phyloP scores from a whole-genome alignment of 225 moss, liverwort and hornwort genomes.

The Physcomitrium patens region DNA sequence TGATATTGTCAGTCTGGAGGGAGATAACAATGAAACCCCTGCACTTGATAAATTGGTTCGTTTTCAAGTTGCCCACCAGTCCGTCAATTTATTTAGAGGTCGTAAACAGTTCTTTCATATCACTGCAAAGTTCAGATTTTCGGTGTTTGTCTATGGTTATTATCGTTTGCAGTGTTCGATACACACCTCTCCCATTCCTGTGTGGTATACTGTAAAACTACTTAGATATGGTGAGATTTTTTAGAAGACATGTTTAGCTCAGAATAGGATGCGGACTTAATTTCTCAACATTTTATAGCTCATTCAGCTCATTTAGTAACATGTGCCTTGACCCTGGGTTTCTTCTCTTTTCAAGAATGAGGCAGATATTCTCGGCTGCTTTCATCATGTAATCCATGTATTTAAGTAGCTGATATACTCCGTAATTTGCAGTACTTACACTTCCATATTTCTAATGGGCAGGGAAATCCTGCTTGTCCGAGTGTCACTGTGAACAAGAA shows the following conservation, averaged over 20 bases:
- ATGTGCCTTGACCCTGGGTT: neutral
- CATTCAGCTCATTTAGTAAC: neutral
- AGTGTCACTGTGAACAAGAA: constrained; percentile 80
- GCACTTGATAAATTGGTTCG: constrained; percentile 71
- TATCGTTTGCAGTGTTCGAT: constrained; percentile 23
- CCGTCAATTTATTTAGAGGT: neutral
- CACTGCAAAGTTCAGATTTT: neutral
- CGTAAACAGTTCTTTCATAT: constrained; percentile 3
- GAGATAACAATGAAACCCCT: constrained; percentile 51
- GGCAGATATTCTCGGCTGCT: constrained; percentile 11
- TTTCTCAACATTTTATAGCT: constrained; percentile 6
- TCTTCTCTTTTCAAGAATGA: constrained; percentile 14
- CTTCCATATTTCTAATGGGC: constrained; percentile 33
- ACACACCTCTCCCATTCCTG: constrained; percentile 4
- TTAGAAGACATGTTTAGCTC: constrained; percentile 15
- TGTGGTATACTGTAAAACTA: neutral
- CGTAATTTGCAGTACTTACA: constrained; percentile 3
- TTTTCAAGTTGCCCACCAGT: constrained; percentile 22
- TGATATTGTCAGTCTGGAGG: constrained; percentile 57
- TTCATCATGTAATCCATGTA: constrained; percentile 18
- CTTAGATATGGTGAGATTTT: constrained; percentile 12
- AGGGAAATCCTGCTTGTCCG: constrained; percentile 68
- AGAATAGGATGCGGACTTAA: constrained; percentile 11
- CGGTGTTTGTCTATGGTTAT: constrained; percentile 18
- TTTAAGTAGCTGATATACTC: neutral